These are phyloP conservation scores for Trypethelium eluteriae DNA, from an alignment of 495 filamentous ascomycete genomes.

Conservation along the genomic window DNA sequence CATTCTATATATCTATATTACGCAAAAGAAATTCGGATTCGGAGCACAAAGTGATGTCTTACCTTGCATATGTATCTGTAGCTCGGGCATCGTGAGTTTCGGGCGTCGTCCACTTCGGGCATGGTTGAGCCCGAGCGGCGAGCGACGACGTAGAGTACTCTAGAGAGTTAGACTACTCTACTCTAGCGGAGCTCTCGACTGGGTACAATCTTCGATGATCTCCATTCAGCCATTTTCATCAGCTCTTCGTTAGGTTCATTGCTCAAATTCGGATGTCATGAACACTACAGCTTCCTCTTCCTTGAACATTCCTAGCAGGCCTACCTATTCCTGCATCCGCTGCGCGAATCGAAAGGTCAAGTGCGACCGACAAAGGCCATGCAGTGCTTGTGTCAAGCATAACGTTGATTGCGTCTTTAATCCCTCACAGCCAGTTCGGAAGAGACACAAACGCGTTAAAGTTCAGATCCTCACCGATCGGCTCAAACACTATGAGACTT, in stretches of 20 bases:
- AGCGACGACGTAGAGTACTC: too few species aligned
- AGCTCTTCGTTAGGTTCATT: neutral
- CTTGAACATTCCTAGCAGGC: slow-evolving; percentile 7
- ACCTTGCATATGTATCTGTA: neutral
- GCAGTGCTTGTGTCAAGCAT: slow-evolving; percentile 31
- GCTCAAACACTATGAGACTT: slow-evolving; percentile 29
- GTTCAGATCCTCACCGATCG: slow-evolving; percentile 25
- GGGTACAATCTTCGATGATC: neutral
- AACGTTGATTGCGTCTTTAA: slow-evolving; percentile 29
- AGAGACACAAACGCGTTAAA: slow-evolving; percentile 24
- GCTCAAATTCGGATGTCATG: neutral
- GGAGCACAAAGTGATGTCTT: neutral
- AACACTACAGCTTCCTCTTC: slow-evolving; percentile 11
- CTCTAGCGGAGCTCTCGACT: too few species aligned
- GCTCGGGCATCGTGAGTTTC: neutral
- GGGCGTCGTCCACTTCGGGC: neutral
- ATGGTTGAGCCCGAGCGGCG: neutral
- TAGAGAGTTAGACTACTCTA: too few species aligned
- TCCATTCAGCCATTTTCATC: neutral
- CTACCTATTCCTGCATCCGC: slow-evolving; percentile 23
- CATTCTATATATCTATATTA: neutral
- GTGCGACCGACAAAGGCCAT: slow-evolving; percentile 36
- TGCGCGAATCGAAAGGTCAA: slow-evolving; percentile 38
- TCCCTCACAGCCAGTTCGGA: slow-evolving; percentile 24
- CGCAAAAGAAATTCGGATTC: neutral